Percentiles rank a stretch among this genome's conserved stretches.
Conservation (phyloP, 208 protist genomes). For the Trypanosoma theileri region DNA sequence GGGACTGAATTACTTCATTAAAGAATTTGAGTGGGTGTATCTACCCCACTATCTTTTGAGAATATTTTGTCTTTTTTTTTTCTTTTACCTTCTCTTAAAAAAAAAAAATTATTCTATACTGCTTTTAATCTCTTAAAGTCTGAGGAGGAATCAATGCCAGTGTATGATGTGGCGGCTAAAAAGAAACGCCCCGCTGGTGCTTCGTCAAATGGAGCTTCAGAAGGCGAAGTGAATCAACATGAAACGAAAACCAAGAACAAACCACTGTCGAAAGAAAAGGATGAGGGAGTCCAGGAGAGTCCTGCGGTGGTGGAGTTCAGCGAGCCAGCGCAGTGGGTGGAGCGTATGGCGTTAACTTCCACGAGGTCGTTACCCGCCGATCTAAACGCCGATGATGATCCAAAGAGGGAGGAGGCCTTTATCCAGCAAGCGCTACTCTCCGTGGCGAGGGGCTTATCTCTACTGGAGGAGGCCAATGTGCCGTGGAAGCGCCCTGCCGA, state of each 20-base stretch:
- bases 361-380: constrained; percentile 76
- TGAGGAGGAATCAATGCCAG: constrained; percentile 42
- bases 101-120: constrained; percentile 5
- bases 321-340: constrained; percentile 88
- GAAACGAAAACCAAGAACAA: constrained; percentile 15
- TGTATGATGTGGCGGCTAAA: constrained; percentile 64
- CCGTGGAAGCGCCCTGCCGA: constrained; percentile 89
- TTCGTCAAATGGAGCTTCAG: not conserved
- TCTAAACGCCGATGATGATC: constrained; percentile 88
- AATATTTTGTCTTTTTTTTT: too few relatives aligned
- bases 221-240: not conserved
- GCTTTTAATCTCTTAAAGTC: not conserved
- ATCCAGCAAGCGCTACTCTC: constrained; percentile 90
- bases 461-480: constrained; percentile 80
- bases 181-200: constrained; percentile 38
- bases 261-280: not conserved
- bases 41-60: constrained; percentile 1
- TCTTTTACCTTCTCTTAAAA: not conserved
- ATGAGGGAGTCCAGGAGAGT: constrained; percentile 6
- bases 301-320: constrained; percentile 68
- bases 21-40: too few relatives aligned
- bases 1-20: too few relatives aligned
- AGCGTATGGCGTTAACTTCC: constrained; percentile 89
- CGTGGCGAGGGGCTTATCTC: constrained; percentile 63
- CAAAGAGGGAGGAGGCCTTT: constrained; percentile 92